A percentile compares a stretch with the other conserved stretches of the same genome.
Conservation (phyloP, 352 stramenopile species). For the Pythium guiyangense region DNA sequence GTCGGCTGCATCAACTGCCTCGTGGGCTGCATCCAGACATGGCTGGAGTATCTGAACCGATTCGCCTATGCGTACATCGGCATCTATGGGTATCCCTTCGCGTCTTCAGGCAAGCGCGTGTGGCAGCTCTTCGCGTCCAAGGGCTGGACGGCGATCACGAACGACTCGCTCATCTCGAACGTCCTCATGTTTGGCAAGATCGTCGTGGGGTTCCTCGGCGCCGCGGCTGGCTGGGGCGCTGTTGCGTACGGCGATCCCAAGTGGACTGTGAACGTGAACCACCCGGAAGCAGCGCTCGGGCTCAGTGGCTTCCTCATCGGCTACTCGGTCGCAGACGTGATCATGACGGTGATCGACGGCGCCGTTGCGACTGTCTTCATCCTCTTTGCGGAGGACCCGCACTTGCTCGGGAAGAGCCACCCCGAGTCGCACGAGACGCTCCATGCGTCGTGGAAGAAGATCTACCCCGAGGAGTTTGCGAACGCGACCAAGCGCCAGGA, state of each 20-base stretch:
- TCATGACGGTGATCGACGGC: slow-evolving; percentile 42
- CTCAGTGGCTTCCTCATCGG: slow-evolving; percentile 44
- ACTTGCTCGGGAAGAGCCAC: slow-evolving; percentile 32
- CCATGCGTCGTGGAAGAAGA: slow-evolving; percentile 43
- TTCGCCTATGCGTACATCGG: slow-evolving; percentile 76
- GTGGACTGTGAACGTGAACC: slow-evolving; percentile 39
- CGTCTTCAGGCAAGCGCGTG: slow-evolving; percentile 35
- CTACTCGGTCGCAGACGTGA: slow-evolving; percentile 41
- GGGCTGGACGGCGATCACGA: slow-evolving; percentile 58
- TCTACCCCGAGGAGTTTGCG: slow-evolving; percentile 37
- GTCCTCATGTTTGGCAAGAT: slow-evolving; percentile 60
- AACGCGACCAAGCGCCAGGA: not conserved
- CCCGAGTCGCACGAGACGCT: slow-evolving; percentile 30
- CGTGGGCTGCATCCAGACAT: slow-evolving; percentile 44
- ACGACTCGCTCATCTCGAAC: slow-evolving; percentile 64
- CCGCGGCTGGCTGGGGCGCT: slow-evolving; percentile 25
- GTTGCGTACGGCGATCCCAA: slow-evolving; percentile 32
- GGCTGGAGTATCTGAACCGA: slow-evolving; percentile 71
- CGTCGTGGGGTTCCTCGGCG: slow-evolving; percentile 42
- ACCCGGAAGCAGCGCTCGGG: slow-evolving; percentile 38
- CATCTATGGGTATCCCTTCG: slow-evolving; percentile 66
- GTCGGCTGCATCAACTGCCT: no score
- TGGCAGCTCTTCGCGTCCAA: slow-evolving; percentile 53
- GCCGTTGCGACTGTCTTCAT: slow-evolving; percentile 48
- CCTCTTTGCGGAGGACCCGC: no score